Evolutionary conservation across 1,284 basidiomycete genomes (phyloP).

Genomic region (Melampsora larici-populina): DNA sequence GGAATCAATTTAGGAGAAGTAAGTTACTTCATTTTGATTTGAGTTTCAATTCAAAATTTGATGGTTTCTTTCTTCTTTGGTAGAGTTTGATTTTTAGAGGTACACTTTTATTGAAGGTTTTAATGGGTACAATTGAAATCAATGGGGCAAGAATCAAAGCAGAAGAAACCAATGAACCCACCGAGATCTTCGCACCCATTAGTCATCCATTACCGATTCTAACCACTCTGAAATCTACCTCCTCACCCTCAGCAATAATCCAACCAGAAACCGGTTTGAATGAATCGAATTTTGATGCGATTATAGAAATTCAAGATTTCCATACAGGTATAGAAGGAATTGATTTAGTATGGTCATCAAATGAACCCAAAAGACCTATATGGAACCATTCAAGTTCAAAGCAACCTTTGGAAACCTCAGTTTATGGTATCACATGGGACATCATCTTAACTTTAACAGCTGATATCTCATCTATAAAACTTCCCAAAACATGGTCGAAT

Average conservation of each 20-base stretch:
- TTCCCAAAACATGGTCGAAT: conserved; percentile 5
- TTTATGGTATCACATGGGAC: conserved; percentile 21
- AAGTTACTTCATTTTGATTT: too few relatives aligned
- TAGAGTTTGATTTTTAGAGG: not conserved
- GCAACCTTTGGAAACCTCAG: not conserved
- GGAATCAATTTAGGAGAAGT: not conserved
- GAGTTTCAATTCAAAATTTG: not conserved
- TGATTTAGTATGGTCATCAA: conserved; percentile 25
- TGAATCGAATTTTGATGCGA: conserved; percentile 12
- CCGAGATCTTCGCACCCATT: conserved; percentile 25
- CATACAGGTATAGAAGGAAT: conserved; percentile 29
- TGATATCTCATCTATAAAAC: not conserved
- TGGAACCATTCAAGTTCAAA: conserved; percentile 1
- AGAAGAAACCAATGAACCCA: not conserved
- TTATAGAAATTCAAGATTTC: conserved; percentile 17
- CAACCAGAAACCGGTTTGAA: not conserved
- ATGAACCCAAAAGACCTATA: conserved; percentile 11
- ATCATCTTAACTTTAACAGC: conserved; percentile 22
- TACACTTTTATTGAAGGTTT: not conserved
- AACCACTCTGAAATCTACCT: not conserved
- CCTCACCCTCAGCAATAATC: not conserved
- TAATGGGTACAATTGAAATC: not conserved
- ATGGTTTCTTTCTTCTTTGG: not conserved
- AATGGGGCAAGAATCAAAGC: not conserved
- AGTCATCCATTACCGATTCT: conserved; percentile 38